Evolutionary conservation across 2,329 filamentous ascomycete genomes (phyloP), one percentile per base, ranked within the genome.

Genomic region (Talaromyces sp.): DNA sequence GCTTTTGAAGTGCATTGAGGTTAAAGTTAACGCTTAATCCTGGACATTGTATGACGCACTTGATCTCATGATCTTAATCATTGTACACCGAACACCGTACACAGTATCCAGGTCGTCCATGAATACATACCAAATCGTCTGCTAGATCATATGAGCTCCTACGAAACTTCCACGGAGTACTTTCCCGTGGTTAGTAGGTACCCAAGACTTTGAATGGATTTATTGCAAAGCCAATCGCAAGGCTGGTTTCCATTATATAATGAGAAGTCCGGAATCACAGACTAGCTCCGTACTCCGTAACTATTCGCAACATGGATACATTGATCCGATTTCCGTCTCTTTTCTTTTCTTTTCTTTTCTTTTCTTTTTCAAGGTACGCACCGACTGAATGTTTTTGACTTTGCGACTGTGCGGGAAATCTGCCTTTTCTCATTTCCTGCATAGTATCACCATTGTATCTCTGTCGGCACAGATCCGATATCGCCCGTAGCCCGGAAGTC

Each of bases 51-150:
- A 48, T 48, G 28, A 48, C 33, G 45, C 28, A 35, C 25, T 48
- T 48, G 45, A 48, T 48, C 45, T 33, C 45, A 48, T 48, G 45
- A 48, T 48, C 45, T 33, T 31, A 25, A 31, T 46, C 41, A 46
- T 25, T n/a, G 25, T 46, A 46, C 43, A 31, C 25, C 25, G 33
- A 28, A 28, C 33, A 9, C 11, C 8, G 33, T 6, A 35, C 33
- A 8, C 33, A 9, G n/a, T 28, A 31, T 45, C 8, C 8, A 45
- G 7, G 25, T 28, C 25, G 25, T 4, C 7, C 7, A 28, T 28
- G 25, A 28, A 7, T 28, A 7, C n/a, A n/a, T 28, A 28, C 25
- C 3, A 45, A 15, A 31, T 46, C 28, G 17, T 31, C 43, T 17
- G 25, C 28, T 15, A 25, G 22, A 46, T 46, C 43, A 33, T 33